Conservation (phyloP, 2,329 filamentous ascomycete species). For the Chalaropsis ovoidea region DNA sequence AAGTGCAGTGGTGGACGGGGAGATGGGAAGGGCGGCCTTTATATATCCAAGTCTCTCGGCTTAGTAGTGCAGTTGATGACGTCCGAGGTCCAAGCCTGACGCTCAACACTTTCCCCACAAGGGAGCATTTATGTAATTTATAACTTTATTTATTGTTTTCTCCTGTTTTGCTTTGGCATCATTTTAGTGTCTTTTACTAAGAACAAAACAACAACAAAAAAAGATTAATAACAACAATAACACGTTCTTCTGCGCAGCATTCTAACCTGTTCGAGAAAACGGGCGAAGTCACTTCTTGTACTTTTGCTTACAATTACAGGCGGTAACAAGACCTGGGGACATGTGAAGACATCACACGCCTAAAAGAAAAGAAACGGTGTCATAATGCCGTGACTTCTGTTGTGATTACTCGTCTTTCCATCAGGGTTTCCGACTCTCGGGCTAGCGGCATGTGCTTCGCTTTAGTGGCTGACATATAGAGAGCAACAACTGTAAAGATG, state of each 20-base stretch:
- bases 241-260: background rate
- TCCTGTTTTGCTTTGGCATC: background rate
- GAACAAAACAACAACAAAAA: background rate
- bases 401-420: background rate
- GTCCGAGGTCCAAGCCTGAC: constrained; percentile 1
- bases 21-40: constrained; percentile 5
- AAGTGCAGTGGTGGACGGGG: background rate
- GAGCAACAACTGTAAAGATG: background rate
- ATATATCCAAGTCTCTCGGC: constrained; percentile 14
- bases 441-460: background rate
- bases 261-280: background rate
- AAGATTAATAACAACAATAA: background rate
- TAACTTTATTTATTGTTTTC: constrained; percentile 7
- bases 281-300: background rate
- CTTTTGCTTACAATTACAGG: background rate
- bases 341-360: background rate
- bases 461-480: background rate
- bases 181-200: constrained; percentile 2
- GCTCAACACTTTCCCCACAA: background rate
- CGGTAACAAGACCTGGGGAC: background rate
- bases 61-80: background rate
- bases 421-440: background rate
- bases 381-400: no score
- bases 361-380: background rate
- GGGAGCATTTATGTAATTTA: background rate